Base-by-base conservation (phyloP, 352 stramenopile species). In the Phytophthora sansomeana region DNA sequence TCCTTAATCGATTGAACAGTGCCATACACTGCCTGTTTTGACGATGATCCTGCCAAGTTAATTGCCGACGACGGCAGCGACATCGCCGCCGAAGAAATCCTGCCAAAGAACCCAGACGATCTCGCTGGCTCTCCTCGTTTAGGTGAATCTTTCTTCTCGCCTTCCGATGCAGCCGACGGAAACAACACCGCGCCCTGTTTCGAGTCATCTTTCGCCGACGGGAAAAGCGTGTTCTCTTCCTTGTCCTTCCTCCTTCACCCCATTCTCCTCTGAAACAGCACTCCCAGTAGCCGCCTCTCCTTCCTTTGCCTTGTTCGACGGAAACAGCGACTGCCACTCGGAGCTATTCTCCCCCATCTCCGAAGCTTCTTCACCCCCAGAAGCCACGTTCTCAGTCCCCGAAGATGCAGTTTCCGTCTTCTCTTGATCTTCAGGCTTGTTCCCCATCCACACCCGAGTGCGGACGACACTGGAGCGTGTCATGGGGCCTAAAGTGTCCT, bases 361-460 rank as follows among this genome's bases (percentile, higher is more conserved):
- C 11, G 47, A 58, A 21, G 29, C 59, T 14, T 64, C 53, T 54
- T 48, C 49, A 39, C 13, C 30, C 21, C 8, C 43, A 30, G 29
- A 59, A 39, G 30, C 30, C 8, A 6, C 41, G 1, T 59, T 52
- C 26, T 60, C 51, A 44, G 41, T 41, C 19, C 8, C 54, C 16
- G 35, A 46, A 50, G 16, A 26, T 9, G 24, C 52, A 35, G n/a
- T 14, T 52, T 59, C 43, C 5, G 14, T 21, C 21, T 64, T 62
- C n/a, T 74, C 62, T 61, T 72, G 71, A 13, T 85, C 71, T 5
- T 75, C 48, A 1, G 56, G 38, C 50, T 74, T 75, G 19, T 29
- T 62, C 0, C 85, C 87, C 67, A 95, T 83, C 87, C 87, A 96
- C 11, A 96, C 83, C 33, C 87, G 85, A 44, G 71, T 92, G n/a